These are phyloP conservation scores for Calonectria pteridis DNA, from an alignment of 2,329 filamentous ascomycete genomes.

Conservation along the genomic window DNA sequence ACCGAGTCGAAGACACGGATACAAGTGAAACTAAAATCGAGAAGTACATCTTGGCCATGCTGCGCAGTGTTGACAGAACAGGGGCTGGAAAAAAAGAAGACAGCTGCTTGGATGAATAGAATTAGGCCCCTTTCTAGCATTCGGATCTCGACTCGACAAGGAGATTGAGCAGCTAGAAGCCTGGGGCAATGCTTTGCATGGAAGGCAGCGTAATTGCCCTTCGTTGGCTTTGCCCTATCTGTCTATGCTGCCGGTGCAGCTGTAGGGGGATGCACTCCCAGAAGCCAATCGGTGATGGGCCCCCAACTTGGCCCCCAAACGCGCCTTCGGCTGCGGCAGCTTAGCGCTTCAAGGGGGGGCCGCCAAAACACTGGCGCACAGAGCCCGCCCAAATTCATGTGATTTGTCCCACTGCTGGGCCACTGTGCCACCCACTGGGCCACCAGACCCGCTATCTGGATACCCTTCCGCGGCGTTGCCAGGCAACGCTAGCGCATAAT, in stretches of 20 bases:
- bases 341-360: not conserved
- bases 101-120: not conserved
- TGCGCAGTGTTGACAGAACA: too few species aligned
- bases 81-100: too few species aligned
- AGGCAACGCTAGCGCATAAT: conserved; percentile 33
- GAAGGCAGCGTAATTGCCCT: not conserved
- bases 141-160: not conserved
- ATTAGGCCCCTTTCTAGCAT: not conserved
- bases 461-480: conserved; percentile 26
- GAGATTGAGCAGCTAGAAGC: too few species aligned
- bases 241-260: too few species aligned
- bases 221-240: too few species aligned
- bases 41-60: not conserved
- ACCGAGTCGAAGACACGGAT: not conserved
- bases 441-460: not conserved
- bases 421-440: not conserved
- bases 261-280: not conserved
- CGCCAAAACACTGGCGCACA: not conserved
- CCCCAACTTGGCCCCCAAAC: not conserved
- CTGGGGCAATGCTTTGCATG: not conserved
- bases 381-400: not conserved
- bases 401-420: not conserved
- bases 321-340: not conserved
- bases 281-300: not conserved
- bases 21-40: not conserved